These are phyloP conservation scores for Auriscalpium vulgare DNA, from an alignment of 768 basidiomycete species.

Conservation along the genomic window DNA sequence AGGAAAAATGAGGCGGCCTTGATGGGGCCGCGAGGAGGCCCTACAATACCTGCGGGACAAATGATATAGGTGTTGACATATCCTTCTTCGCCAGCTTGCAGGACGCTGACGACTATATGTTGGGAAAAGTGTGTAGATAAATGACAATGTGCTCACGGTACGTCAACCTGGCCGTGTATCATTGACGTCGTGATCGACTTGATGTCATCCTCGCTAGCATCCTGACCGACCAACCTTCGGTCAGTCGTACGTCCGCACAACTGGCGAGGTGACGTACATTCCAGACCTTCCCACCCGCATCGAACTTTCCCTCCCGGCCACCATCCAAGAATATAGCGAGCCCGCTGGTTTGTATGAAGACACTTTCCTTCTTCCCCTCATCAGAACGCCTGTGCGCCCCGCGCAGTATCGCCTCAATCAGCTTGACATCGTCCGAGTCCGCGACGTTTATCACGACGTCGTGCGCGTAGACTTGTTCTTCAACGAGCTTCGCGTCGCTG, in stretches of 20 bases:
- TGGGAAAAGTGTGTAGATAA: not conserved
- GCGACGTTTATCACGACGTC: not conserved
- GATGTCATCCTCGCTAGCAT: constrained; percentile 5
- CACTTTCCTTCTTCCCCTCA: not conserved
- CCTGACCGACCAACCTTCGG: not conserved
- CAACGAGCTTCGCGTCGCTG: not conserved
- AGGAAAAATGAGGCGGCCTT: not conserved
- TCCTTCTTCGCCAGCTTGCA: not conserved
- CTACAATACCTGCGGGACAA: not conserved
- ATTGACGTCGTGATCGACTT: constrained; percentile 1
- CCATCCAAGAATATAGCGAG: constrained; percentile 1
- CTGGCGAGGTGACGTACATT: not conserved
- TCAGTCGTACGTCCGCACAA: not conserved
- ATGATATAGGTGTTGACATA: not conserved
- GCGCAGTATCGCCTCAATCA: not conserved
- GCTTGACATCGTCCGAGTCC: not conserved
- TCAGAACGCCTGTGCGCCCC: not conserved
- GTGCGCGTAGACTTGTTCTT: not conserved
- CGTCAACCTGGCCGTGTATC: constrained; percentile 9
- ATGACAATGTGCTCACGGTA: not conserved
- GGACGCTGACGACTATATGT: not conserved
- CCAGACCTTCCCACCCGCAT: not conserved
- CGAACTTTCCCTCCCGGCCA: constrained; percentile 1
- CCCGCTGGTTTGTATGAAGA: constrained; percentile 8
- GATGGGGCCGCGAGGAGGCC: not conserved